phyloP scores from a whole-genome alignment of 768 basidiomycete genomes.

The Rhizopogon rudus region DNA sequence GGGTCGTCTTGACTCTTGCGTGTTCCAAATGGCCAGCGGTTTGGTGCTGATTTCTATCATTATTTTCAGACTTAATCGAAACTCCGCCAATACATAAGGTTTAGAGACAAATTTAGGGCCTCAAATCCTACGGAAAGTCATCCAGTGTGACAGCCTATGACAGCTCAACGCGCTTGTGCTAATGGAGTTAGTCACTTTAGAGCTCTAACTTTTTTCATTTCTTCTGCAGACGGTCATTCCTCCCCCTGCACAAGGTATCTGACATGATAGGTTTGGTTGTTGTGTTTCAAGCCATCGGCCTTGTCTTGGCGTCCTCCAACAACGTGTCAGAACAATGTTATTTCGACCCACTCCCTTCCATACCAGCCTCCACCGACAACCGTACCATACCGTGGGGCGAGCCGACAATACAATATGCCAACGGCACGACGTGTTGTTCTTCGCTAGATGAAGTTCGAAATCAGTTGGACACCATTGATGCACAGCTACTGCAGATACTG shows the following conservation, averaged over 20 bases:
- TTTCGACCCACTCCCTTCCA: slow-evolving; percentile 6
- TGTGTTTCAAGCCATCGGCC: background rate
- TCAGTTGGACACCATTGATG: slow-evolving; percentile 14
- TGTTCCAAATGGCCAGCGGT: too few species aligned
- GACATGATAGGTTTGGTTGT: background rate
- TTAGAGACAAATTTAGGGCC: too few species aligned
- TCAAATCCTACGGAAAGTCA: too few species aligned
- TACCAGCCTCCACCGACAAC: slow-evolving; percentile 12
- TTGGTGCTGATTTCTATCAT: too few species aligned
- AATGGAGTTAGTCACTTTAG: too few species aligned
- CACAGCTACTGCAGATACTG: slow-evolving; percentile 14
- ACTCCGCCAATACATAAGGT: too few species aligned
- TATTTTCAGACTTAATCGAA: too few species aligned
- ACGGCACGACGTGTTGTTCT: slow-evolving; percentile 21
- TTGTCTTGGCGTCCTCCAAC: background rate
- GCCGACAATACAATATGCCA: slow-evolving; percentile 11
- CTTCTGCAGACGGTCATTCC: too few species aligned
- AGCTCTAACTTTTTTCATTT: too few species aligned
- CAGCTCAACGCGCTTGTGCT: too few species aligned
- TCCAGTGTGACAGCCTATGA: too few species aligned
- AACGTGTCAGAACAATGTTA: slow-evolving; percentile 13
- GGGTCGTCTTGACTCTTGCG: too few species aligned
- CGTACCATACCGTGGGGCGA: slow-evolving; percentile 19
- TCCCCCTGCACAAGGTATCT: background rate
- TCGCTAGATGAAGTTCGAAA: slow-evolving; percentile 16